phyloP scores from a whole-genome alignment of 208 protist species.

The Wallacemonas sp. region DNA sequence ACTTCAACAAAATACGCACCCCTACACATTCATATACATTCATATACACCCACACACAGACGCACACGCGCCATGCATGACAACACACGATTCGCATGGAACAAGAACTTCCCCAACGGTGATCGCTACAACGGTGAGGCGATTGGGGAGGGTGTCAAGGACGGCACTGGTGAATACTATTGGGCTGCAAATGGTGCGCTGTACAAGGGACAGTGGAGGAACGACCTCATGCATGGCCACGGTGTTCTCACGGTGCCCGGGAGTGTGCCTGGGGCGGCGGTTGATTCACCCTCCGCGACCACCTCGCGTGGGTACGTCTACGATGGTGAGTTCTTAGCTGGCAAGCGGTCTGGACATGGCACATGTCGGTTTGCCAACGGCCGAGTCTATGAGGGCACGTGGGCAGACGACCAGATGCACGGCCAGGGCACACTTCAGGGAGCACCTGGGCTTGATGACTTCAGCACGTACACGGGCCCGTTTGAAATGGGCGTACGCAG shows the following conservation, averaged over 20 bases:
- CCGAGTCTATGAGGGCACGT: conserved; percentile 77
- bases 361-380: conserved; percentile 77
- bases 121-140: conserved; percentile 70
- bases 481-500: conserved; percentile 60
- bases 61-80: conserved; percentile 10
- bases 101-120: conserved; percentile 68
- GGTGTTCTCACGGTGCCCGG: conserved; percentile 56
- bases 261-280: background rate
- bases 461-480: conserved; percentile 59
- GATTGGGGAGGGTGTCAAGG: conserved; percentile 61
- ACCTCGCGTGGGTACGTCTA: conserved; percentile 62
- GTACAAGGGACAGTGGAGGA: conserved; percentile 60
- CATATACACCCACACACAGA: conserved; percentile 12
- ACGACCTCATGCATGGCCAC: conserved; percentile 56
- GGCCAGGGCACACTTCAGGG: conserved; percentile 66
- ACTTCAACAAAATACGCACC: too few species aligned
- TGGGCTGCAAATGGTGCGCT: conserved; percentile 54
- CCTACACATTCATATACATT: background rate
- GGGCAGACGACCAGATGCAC: conserved; percentile 77
- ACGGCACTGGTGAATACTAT: conserved; percentile 62
- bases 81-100: conserved; percentile 51
- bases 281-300: background rate
- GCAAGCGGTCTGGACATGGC: conserved; percentile 70
- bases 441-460: conserved; percentile 56
- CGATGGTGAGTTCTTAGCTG: conserved; percentile 49